These are phyloP conservation scores for Cucumis hystrix DNA, from an alignment of 306 rosid species.

Conservation along the genomic window DNA sequence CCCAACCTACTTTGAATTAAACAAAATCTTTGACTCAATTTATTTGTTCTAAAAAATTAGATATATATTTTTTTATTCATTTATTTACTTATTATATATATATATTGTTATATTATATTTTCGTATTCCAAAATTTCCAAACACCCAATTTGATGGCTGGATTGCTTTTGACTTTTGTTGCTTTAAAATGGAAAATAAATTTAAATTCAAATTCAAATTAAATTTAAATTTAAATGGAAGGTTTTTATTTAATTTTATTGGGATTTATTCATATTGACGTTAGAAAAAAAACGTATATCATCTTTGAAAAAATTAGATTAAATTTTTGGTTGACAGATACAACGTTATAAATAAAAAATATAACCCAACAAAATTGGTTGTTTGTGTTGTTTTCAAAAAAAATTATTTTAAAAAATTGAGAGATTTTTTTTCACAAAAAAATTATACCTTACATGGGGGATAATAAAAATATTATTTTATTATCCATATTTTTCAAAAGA, in stretches of 20 bases:
- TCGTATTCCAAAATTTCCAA: neutral
- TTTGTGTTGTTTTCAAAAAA: too few relatives aligned
- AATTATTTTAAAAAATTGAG: too few relatives aligned
- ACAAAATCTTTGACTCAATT: too few relatives aligned
- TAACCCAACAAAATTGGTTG: neutral
- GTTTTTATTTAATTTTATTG: neutral
- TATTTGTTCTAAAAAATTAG: too few relatives aligned
- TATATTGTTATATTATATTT: neutral
- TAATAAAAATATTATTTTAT: too few relatives aligned
- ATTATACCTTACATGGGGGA: too few relatives aligned
- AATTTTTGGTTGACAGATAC: neutral
- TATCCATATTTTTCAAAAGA: too few relatives aligned
- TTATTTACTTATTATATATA: too few relatives aligned
- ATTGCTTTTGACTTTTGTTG: neutral
- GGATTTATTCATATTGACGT: neutral
- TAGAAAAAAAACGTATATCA: neutral
- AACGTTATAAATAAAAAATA: neutral
- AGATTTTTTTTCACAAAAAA: neutral
- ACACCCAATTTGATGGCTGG: neutral
- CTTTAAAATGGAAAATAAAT: neutral
- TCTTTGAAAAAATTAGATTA: neutral
- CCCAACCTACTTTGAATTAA: too few relatives aligned
- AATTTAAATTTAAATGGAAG: neutral
- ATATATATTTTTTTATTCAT: too few relatives aligned
- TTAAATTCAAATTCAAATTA: neutral